Base-by-base conservation (phyloP, 2,329 filamentous ascomycete genomes). In the Coleophoma cylindrospora region DNA sequence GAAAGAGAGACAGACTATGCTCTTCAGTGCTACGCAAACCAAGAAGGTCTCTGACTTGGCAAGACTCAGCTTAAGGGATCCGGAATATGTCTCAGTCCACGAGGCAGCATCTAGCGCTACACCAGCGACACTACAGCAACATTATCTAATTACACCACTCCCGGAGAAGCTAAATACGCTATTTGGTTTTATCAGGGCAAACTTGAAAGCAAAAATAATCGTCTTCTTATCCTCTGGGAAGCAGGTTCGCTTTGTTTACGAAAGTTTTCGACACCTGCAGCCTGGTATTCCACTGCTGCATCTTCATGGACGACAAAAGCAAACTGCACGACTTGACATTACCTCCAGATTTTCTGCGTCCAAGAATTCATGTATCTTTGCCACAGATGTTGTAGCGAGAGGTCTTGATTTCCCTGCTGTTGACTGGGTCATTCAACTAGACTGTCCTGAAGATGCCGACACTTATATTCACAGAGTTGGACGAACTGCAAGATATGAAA, bases 391-490 rank as follows among this genome's bases (percentile, higher is more conserved):
- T 6, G 91, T 95, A 4, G 94, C 94, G 0, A 81, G 94, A 67
- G 94, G 94, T 56, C 80, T 99, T 12, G 94, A 99, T 67, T 97
- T 99, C 64, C 94, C 94, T 0, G 86, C 91, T 3, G 94, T 99
- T 0, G 94, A 99, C 67, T 99, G 94, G 87, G 94, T 99, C 5
- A 90, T 99, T n/a, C 94, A 99, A 66, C 79, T 89, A n/a, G 94
- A 99, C 67, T 95, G 89, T 58, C 94, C 94, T 0, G 94, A 99
- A 68, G 92, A 99, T 66, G 87, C 89, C 4, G 94, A 97, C 63
- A 99, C 94, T 0, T 99, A 99, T 63, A 97, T 99, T 59, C 94
- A 99, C 70, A 84, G 94, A 52, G 92, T 96, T 4, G 94, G 94
- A 2, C 83, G 94, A 32, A 97, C 94, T 15, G 94, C 94, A n/a